phyloP scores from a whole-genome alignment of 208 protist species.

The Leptomonas seymouri region DNA sequence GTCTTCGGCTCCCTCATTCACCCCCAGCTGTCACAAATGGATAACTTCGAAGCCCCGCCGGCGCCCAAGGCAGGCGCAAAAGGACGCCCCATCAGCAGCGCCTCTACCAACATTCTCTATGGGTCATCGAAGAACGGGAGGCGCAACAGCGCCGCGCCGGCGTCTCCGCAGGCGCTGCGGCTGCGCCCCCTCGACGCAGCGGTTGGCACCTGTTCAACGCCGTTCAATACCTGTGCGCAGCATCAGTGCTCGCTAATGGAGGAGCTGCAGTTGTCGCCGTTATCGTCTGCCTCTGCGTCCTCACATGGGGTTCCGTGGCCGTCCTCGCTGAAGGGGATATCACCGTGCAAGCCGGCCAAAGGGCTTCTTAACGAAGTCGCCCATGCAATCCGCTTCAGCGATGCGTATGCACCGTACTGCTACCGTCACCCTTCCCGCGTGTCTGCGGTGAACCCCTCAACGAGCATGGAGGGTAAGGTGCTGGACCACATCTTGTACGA shows the following conservation, averaged over 20 bases:
- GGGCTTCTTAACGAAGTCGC: conserved; percentile 31
- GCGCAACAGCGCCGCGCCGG: conserved; percentile 5
- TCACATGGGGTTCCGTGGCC: conserved; percentile 7
- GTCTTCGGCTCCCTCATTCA: conserved; percentile 22
- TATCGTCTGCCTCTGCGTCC: conserved; percentile 5
- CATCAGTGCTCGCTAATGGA: not conserved
- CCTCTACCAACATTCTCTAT: not conserved
- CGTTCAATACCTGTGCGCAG: not conserved
- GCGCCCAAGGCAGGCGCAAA: conserved; percentile 15
- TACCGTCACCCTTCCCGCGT: conserved; percentile 56
- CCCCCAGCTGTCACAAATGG: conserved; percentile 13
- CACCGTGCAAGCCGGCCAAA: conserved; percentile 6
- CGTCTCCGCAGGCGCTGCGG: conserved; percentile 10
- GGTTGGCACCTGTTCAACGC: not conserved
- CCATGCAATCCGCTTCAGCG: conserved; percentile 52
- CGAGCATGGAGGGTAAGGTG: conserved; percentile 79
- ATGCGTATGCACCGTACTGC: conserved; percentile 77
- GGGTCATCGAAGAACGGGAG: conserved; percentile 12
- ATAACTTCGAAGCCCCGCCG: conserved; percentile 19
- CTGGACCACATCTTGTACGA: conserved; percentile 88
- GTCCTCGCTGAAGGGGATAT: not conserved
- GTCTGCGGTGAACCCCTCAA: conserved; percentile 75
- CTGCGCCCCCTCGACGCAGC: not conserved
- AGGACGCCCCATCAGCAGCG: conserved; percentile 7
- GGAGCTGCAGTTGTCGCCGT: conserved; percentile 1